Evolutionary conservation across 805 yeast species (phyloP), one percentile per base, ranked within the genome.

Genomic region (Kregervanrija fluxuum): DNA sequence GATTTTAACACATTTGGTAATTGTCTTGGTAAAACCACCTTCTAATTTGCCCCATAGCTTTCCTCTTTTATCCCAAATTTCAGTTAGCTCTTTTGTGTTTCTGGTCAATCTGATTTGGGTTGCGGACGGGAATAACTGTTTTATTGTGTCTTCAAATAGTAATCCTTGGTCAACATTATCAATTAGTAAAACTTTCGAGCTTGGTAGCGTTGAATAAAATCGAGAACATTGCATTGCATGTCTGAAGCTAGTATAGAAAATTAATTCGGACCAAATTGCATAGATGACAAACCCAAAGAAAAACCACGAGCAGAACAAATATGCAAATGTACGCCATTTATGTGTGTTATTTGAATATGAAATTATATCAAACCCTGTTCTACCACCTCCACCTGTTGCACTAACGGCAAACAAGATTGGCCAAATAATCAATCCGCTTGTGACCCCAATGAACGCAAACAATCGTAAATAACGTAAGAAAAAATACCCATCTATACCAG

Each of bases 401-500:
- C 82, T 80, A 36, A 85, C 78, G 0, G 95, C 83, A 54, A 85
- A 72, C 43, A 85, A 66, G 42, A 85, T 70, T 32, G 90, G 90
- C 75, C 85, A 79, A 16, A 79, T 52, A 16, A 83, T 52, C 11
- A 77, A 42, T 41, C 80, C 75, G 2, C 80, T 80, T 6, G 78
- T 28, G 10, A 79, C 50, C 32, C 82, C 77, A 34, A 82, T 49
- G 10, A 70, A 51, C 4, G 73, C 71, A 48, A 81, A 78, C 30
- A 79, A 73, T 37, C 76, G 72, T 45, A 85, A 55, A 55, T 75
- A 85, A 50, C 95, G 71, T 42, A 83, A 62, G 58, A 80, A 85
- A 59, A 85, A 80, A 60, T 82, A 85, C 2, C 93, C 93, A 63
- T 85, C 95, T 31, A 79, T 61, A 43, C 90, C 85, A 34, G 82